These are phyloP conservation scores for Mortierella sp. DNA, from an alignment of 371 early-diverging fungal genomes.

Conservation along the genomic window DNA sequence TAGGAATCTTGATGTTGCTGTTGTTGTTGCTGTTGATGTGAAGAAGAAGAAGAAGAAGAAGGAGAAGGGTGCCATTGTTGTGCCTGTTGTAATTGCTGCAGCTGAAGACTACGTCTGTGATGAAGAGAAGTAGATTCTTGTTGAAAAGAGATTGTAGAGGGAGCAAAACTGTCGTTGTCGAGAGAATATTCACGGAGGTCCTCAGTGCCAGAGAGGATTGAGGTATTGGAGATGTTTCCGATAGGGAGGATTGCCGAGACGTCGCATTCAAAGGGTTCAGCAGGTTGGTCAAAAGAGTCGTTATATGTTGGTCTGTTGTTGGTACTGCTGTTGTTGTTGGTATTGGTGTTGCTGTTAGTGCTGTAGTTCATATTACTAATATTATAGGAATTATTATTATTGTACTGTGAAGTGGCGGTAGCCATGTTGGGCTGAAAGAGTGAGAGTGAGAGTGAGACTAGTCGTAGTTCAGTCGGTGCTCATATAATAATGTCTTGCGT, in stretches of 20 bases:
- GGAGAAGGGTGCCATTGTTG: background rate
- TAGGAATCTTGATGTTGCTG: background rate
- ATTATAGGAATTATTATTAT: background rate
- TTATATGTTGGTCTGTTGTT: constrained; percentile 18
- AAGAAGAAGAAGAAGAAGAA: background rate
- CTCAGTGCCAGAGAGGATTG: constrained; percentile 32
- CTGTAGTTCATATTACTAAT: no score
- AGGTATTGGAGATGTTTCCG: constrained; percentile 17
- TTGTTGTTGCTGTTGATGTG: background rate
- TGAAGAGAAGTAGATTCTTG: background rate
- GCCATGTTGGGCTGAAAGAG: background rate
- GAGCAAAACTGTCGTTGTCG: constrained; percentile 21
- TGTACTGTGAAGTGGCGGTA: background rate
- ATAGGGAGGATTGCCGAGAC: constrained; percentile 44
- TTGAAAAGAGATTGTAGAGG: constrained; percentile 8
- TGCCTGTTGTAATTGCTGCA: constrained; percentile 9
- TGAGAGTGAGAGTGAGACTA: no score
- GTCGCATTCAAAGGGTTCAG: constrained; percentile 53
- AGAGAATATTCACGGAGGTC: constrained; percentile 21
- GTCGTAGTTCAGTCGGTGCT: no score
- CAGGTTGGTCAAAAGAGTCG: constrained; percentile 55
- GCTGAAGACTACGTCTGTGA: constrained; percentile 6
- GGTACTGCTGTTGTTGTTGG: background rate
- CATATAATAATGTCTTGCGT: no score
- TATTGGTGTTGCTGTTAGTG: background rate